Evolutionary conservation across 352 stramenopile species (phyloP).

Genomic region (Globisporangium uncinulatum): DNA sequence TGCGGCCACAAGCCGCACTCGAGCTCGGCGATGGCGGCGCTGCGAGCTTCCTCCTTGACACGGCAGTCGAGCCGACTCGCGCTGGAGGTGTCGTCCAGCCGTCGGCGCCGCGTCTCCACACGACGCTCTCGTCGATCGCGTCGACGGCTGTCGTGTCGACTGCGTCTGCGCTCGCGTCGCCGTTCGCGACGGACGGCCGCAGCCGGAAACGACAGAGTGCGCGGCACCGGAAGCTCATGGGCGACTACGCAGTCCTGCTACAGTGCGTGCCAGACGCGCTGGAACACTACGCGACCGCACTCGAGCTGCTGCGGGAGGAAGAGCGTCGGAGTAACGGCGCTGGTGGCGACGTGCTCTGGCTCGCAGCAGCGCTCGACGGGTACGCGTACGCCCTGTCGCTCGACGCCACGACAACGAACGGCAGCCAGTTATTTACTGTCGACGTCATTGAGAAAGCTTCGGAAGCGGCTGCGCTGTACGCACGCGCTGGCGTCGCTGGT

Average conservation of each 20-base stretch:
- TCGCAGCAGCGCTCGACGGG: conserved; percentile 73
- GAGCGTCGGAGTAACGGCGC: conserved; percentile 51
- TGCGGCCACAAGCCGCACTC: conserved; percentile 28
- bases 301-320: conserved; percentile 75
- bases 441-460: conserved; percentile 79
- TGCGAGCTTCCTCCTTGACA: conserved; percentile 58
- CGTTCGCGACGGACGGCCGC: conserved; percentile 32
- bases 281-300: conserved; percentile 59
- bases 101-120: conserved; percentile 8
- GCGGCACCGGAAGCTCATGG: conserved; percentile 72
- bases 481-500: conserved; percentile 48
- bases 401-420: conserved; percentile 14
- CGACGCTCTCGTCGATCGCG: conserved; percentile 11
- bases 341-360: conserved; percentile 62
- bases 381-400: conserved; percentile 58
- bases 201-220: conserved; percentile 48
- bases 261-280: conserved; percentile 57
- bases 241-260: conserved; percentile 71
- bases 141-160: conserved; percentile 23
- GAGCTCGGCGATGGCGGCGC: conserved; percentile 24
- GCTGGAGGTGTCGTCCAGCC: not conserved
- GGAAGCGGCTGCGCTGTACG: conserved; percentile 64
- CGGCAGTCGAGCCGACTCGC: conserved; percentile 57
- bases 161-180: conserved; percentile 25
- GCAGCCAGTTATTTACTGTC: conserved; percentile 45